phyloP scores from a whole-genome alignment of 805 yeast species.

The Middelhovenomyces tepae region DNA sequence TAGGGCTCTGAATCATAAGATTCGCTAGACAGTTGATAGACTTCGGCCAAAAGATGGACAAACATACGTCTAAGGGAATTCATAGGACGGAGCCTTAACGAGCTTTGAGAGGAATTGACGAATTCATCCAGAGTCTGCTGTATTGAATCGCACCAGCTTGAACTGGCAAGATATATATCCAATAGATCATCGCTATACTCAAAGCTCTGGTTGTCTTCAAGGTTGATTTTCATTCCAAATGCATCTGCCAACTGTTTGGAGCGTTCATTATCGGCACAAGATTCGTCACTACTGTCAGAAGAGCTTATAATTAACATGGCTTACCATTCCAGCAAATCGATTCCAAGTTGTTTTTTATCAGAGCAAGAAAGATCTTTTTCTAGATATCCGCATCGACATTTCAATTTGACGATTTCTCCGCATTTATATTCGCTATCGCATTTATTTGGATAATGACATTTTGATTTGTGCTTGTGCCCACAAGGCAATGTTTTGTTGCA shows the following conservation, averaged over 20 bases:
- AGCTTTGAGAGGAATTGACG: constrained; percentile 33
- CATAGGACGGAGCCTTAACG: constrained; percentile 69
- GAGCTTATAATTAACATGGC: too few relatives aligned
- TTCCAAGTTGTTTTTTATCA: constrained; percentile 27
- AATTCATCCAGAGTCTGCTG: constrained; percentile 47
- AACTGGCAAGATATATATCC: constrained; percentile 44
- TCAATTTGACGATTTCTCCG: constrained; percentile 39
- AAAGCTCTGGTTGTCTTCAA: constrained; percentile 18
- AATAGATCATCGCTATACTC: constrained; percentile 42
- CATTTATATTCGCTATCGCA: too few relatives aligned
- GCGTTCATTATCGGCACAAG: constrained; percentile 54
- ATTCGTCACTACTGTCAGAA: constrained; percentile 50
- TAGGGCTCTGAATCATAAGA: constrained; percentile 79
- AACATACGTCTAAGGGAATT: constrained; percentile 57
- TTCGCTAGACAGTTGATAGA: constrained; percentile 50
- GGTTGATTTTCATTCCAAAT: constrained; percentile 34
- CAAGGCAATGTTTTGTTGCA: constrained; percentile 54
- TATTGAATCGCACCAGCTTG: constrained; percentile 57
- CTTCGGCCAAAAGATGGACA: constrained; percentile 54
- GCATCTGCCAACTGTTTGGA: constrained; percentile 58
- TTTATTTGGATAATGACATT: constrained; percentile 52
- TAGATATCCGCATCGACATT: constrained; percentile 60
- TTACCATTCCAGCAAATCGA: constrained; percentile 46
- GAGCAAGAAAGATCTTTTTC: constrained; percentile 33
- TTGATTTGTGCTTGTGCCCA: constrained; percentile 54